A percentile compares a stretch with the other conserved stretches of the same genome.
These are phyloP conservation scores for Picochlorum sp. DNA, from an alignment of 139 green algal species.

Conservation along the genomic window DNA sequence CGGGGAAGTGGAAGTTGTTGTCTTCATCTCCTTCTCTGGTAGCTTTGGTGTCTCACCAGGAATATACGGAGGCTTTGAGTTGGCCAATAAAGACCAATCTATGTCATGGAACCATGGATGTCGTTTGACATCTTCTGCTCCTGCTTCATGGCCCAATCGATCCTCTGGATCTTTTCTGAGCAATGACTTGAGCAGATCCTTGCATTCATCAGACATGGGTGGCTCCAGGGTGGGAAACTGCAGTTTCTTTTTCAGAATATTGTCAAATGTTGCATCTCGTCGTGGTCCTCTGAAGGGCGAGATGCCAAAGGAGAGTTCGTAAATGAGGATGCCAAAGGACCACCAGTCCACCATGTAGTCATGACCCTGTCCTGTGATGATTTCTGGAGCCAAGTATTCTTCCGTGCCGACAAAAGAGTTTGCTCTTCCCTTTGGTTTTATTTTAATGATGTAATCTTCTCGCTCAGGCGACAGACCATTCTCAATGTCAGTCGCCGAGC, in stretches of 20 bases:
- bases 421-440: constrained; percentile 71
- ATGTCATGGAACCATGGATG: constrained; percentile 84
- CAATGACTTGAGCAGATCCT: constrained; percentile 72
- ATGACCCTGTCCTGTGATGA: constrained; percentile 51
- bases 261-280: constrained; percentile 89
- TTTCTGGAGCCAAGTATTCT: constrained; percentile 76
- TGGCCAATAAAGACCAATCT: constrained; percentile 81
- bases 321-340: constrained; percentile 91
- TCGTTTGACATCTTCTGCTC: constrained; percentile 89
- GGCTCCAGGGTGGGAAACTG: constrained; percentile 59
- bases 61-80: constrained; percentile 27
- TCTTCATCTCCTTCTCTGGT: not conserved
- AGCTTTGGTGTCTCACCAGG: not conserved
- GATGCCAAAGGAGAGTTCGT: constrained; percentile 84
- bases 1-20: too few relatives aligned
- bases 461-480: not conserved
- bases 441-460: constrained; percentile 41
- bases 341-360: constrained; percentile 69
- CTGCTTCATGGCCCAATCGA: constrained; percentile 55
- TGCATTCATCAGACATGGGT: constrained; percentile 27
- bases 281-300: constrained; percentile 68
- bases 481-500: not conserved
- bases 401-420: constrained; percentile 90
- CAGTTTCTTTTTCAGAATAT: constrained; percentile 82
- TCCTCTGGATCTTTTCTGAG: constrained; percentile 57